Evolutionary conservation across 164 flowering plant genomes (phyloP).

Genomic region (Kalanchoe fedtschenkoi): DNA sequence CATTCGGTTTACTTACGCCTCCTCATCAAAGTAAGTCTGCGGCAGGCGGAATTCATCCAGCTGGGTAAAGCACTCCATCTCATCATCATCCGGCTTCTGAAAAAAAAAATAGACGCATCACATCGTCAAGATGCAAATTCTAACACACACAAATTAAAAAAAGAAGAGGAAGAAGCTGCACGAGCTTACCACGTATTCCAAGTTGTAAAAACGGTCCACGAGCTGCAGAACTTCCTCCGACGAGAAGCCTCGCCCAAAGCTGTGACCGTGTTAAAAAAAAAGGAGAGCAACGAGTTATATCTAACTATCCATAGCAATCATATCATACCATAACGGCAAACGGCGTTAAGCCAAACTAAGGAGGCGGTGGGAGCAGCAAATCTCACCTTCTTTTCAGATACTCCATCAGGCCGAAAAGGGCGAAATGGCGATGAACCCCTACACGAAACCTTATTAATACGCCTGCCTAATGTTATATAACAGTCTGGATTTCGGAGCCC

Average conservation of each 20-base stretch:
- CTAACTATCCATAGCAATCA: too few relatives aligned
- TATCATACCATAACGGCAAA: neutral
- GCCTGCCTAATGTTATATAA: neutral
- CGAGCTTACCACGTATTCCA: conserved; percentile 74
- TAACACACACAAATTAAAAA: neutral
- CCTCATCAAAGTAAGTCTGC: conserved; percentile 55
- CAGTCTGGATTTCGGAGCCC: neutral
- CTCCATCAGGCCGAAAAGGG: conserved; percentile 82
- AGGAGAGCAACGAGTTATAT: neutral
- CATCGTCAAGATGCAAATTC: neutral
- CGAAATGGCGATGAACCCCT: conserved; percentile 92
- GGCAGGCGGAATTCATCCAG: conserved; percentile 86
- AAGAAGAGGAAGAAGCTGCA: neutral
- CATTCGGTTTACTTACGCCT: conserved; percentile 32
- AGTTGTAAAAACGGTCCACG: conserved; percentile 88
- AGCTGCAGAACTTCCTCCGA: conserved; percentile 84
- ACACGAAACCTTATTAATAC: conserved; percentile 9
- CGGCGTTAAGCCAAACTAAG: too few relatives aligned
- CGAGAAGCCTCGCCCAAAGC: conserved; percentile 71
- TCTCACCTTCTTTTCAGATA: conserved; percentile 63
- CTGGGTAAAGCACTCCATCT: conserved; percentile 50
- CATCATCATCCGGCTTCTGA: conserved; percentile 91
- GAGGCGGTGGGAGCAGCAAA: neutral
- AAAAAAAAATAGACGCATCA: conserved; percentile 6
- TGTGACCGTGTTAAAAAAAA: conserved; percentile 16